phyloP scores from a whole-genome alignment of 768 basidiomycete species.

The Trametes cubensis region DNA sequence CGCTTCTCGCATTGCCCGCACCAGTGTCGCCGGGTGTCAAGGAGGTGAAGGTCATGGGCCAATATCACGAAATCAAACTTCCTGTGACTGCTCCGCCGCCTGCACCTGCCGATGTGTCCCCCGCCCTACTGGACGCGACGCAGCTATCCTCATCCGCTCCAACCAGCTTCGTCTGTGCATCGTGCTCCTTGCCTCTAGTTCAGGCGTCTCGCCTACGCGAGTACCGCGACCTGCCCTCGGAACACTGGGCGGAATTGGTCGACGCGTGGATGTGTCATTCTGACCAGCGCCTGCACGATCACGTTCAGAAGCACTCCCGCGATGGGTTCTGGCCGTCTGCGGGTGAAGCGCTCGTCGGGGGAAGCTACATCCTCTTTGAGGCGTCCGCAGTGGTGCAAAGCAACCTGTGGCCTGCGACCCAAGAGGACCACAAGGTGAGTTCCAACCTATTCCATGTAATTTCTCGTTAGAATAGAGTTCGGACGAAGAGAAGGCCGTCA shows the following conservation, averaged over 20 bases:
- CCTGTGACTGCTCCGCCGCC: conserved; percentile 34
- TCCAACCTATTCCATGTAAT: conserved; percentile 13
- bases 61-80: conserved; percentile 76
- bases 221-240: conserved; percentile 89
- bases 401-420: conserved; percentile 49
- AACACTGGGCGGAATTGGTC: conserved; percentile 96
- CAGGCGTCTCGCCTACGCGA: conserved; percentile 49
- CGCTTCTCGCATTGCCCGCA: conserved; percentile 44
- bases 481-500: conserved; percentile 96
- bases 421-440: conserved; percentile 60
- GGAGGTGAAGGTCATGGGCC: conserved; percentile 54
- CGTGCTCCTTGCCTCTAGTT: conserved; percentile 74
- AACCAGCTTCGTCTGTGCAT: conserved; percentile 72
- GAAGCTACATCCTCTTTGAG: conserved; percentile 85
- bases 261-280: conserved; percentile 99
- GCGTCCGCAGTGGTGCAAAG: conserved; percentile 53
- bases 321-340: conserved; percentile 78
- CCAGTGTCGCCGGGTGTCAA: conserved; percentile 66
- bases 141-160: conserved; percentile 60
- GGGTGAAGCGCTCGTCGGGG: conserved; percentile 82
- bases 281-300: conserved; percentile 81
- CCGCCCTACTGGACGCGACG: conserved; percentile 68
- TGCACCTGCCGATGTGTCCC: conserved; percentile 35
- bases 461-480: conserved; percentile 15
- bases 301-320: conserved; percentile 58